Percentiles rank a stretch among this genome's conserved stretches.
Evolutionary conservation across 805 yeast species (phyloP).

Genomic region (Saturnispora quitensis): DNA sequence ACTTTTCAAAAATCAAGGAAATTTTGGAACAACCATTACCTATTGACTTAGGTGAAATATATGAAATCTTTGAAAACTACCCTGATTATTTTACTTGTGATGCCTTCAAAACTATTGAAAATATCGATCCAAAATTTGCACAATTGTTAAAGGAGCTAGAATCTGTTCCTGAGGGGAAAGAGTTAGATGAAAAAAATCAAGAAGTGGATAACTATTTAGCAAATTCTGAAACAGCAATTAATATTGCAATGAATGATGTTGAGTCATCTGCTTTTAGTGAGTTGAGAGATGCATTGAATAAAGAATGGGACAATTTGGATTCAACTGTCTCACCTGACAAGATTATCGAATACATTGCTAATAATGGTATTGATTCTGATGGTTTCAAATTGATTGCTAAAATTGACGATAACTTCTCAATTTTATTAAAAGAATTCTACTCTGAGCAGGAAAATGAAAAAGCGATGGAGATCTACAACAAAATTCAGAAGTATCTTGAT

Average conservation of each 20-base stretch:
- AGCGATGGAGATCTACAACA: conserved; percentile 13
- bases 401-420: conserved; percentile 20
- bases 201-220: conserved; percentile 17
- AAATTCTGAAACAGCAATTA: conserved; percentile 15
- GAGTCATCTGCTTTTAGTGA: conserved; percentile 11
- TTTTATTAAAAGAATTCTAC: conserved; percentile 7
- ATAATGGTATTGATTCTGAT: conserved; percentile 20
- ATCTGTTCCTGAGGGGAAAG: conserved; percentile 18
- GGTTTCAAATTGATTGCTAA: conserved; percentile 16
- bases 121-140: conserved; percentile 20
- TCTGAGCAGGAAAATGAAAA: conserved; percentile 12
- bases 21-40: conserved; percentile 21
- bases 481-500: conserved; percentile 16
- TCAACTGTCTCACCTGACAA: conserved; percentile 18
- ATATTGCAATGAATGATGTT: conserved; percentile 19
- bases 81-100: conserved; percentile 17
- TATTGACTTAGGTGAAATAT: conserved; percentile 20
- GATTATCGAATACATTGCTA: conserved; percentile 17
- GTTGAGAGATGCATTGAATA: conserved; percentile 13
- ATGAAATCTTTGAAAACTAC: conserved; percentile 19
- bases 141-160: conserved; percentile 17
- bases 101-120: conserved; percentile 13
- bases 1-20: conserved; percentile 15
- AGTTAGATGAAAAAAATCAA: conserved; percentile 14
- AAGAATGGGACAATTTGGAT: conserved; percentile 17